These are phyloP conservation scores for Selaginella moellendorffii DNA, from an alignment of 75 land plant genomes.

Conservation along the genomic window DNA sequence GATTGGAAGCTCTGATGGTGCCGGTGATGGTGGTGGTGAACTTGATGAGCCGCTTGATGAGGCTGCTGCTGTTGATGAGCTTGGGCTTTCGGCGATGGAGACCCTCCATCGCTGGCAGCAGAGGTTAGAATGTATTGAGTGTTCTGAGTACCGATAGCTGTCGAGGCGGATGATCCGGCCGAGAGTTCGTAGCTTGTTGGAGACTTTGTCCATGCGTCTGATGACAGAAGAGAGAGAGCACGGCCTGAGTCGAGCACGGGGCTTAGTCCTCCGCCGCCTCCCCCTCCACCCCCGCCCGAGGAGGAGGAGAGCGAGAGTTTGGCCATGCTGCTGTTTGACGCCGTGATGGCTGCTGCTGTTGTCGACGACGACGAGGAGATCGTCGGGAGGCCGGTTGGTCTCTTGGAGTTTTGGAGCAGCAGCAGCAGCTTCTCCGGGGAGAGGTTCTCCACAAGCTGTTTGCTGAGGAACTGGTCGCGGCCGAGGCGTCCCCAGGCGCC, in stretches of 20 bases:
- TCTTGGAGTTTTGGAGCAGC: neutral
- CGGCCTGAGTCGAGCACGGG: neutral
- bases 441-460: neutral
- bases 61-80: too few relatives aligned
- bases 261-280: too few relatives aligned
- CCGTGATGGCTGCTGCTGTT: neutral
- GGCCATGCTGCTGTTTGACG: neutral
- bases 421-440: neutral
- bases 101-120: too few relatives aligned
- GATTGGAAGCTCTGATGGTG: too few relatives aligned
- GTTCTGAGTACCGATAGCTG: too few relatives aligned
- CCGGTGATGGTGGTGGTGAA: too few relatives aligned
- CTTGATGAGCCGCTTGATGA: too few relatives aligned
- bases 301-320: neutral
- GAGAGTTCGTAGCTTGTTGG: too few relatives aligned
- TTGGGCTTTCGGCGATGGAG: too few relatives aligned
- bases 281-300: neutral
- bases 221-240: constrained; percentile 1
- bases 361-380: neutral
- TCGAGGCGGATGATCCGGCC: too few relatives aligned
- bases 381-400: neutral
- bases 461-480: neutral
- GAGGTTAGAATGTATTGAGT: too few relatives aligned
- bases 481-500: neutral
- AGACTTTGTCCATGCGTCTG: neutral